These are phyloP conservation scores for Panellus pusillus DNA, from an alignment of 768 basidiomycete species.

Conservation along the genomic window DNA sequence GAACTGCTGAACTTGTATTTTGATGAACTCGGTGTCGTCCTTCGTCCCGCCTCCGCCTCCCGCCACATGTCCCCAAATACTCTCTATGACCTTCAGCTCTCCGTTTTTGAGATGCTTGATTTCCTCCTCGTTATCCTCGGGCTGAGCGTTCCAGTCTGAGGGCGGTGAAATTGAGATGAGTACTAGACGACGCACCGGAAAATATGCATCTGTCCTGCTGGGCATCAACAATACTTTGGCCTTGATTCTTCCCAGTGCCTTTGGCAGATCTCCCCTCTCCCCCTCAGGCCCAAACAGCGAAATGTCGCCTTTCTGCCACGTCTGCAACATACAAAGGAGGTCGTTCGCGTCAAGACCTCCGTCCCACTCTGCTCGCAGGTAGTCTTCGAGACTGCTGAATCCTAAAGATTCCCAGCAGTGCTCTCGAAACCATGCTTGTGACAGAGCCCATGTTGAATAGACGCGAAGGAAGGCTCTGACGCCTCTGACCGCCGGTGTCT, in stretches of 20 bases:
- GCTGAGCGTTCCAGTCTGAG: not conserved
- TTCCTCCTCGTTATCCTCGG: constrained; percentile 17
- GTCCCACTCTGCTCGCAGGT: constrained; percentile 8
- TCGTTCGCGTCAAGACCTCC: constrained; percentile 10
- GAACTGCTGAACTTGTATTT: constrained; percentile 8
- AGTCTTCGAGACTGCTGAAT: constrained; percentile 10
- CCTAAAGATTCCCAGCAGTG: constrained; percentile 18
- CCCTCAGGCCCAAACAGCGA: constrained; percentile 15
- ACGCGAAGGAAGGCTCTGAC: constrained; percentile 14
- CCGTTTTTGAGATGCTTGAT: constrained; percentile 16
- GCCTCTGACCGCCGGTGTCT: constrained; percentile 10
- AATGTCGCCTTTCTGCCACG: constrained; percentile 19
- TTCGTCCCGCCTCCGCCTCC: constrained; percentile 17
- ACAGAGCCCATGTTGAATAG: constrained; percentile 19
- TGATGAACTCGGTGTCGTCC: constrained; percentile 15
- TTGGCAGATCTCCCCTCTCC: constrained; percentile 16
- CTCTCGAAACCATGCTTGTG: constrained; percentile 16
- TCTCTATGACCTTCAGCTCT: constrained; percentile 16
- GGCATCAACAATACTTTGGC: constrained; percentile 18
- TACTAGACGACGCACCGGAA: not conserved
- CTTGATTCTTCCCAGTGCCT: constrained; percentile 14
- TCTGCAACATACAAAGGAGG: constrained; percentile 11
- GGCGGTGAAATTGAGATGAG: too few relatives aligned
- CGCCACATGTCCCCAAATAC: constrained; percentile 20
- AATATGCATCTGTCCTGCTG: constrained; percentile 14